phyloP scores from a whole-genome alignment of 495 filamentous ascomycete genomes.

The Parathielavia hyrcaniae region DNA sequence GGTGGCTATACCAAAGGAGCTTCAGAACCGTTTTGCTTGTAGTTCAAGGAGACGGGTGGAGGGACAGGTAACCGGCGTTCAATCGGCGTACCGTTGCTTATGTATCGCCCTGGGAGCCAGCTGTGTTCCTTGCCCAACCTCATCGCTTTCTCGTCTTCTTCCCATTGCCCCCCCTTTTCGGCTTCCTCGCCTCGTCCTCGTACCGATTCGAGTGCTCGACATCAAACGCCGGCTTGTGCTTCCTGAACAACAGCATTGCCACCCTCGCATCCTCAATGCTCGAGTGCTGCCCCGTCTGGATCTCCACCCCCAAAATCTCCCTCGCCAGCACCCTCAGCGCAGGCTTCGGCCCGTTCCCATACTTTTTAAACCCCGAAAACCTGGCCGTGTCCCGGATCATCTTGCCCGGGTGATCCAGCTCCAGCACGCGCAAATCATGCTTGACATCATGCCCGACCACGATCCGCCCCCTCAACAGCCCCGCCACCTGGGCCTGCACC shows the following conservation, averaged over 20 bases:
- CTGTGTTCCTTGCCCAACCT: constrained; percentile 13
- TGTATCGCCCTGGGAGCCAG: too few species aligned
- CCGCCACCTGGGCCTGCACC: constrained; percentile 65
- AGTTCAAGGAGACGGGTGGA: too few species aligned
- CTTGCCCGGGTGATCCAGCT: constrained; percentile 66
- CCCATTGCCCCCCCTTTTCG: constrained; percentile 25
- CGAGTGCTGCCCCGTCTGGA: constrained; percentile 65
- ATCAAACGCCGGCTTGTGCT: constrained; percentile 78
- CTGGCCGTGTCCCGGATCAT: constrained; percentile 81
- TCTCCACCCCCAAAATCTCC: constrained; percentile 73
- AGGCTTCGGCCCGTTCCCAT: constrained; percentile 72
- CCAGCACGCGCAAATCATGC: constrained; percentile 73
- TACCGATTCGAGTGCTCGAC: constrained; percentile 62
- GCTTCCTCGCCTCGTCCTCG: constrained; percentile 45
- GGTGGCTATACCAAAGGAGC: too few species aligned
- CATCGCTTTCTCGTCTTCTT: constrained; percentile 17
- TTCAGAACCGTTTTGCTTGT: too few species aligned
- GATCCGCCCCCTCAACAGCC: constrained; percentile 65
- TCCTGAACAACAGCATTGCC: constrained; percentile 78
- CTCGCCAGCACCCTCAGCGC: constrained; percentile 66
- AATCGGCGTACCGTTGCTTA: too few species aligned
- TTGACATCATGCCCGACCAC: constrained; percentile 86
- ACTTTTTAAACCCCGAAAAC: constrained; percentile 63
- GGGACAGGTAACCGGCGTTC: too few species aligned
- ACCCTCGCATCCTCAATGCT: constrained; percentile 82